Evolutionary conservation across 495 filamentous ascomycete species (phyloP), one percentile per base, ranked within the genome.

Genomic region (Daldinia vernicosa): DNA sequence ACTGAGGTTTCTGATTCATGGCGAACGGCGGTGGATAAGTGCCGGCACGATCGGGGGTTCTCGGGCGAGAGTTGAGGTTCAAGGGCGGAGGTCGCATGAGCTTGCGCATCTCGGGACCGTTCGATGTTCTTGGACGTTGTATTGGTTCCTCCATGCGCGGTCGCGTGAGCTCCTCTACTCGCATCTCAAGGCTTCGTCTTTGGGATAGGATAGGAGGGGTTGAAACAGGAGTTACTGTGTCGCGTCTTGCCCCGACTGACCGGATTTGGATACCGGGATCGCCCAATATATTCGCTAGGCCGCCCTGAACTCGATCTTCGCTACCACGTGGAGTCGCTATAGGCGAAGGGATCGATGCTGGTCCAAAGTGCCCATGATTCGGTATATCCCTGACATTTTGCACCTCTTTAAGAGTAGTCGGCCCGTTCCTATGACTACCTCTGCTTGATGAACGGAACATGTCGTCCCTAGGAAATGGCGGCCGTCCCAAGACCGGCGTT

Each of bases 131-230:
- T 22, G 70, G 57, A 19, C 65, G 60, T 27, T 67, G 53, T 19
- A 19, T 19, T 4, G 40, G 27, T 14, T 63, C 59, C 12, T 64
- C 70, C 32, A 43, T 15, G 15, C 26, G 35, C n/a, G 52, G 26
- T 58, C 75, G 75, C 54, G 78, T 81, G 2, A 80, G 58, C 54
- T 81, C 78, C 58, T 85, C 83, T n/a, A 83, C 80, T 60, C 75
- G 79, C 79, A 82, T 83, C 12, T 80, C 79, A 55, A 84, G 54
- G 52, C 83, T 85, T 11, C 77, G 76, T 22, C 79, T 73, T 14
- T 76, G 17, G 17, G 43, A 47, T 1, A 47, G 43, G 70, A 8
- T 77, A 72, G 43, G 43, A 72, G 43, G 43, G 7, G 8, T 24
- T 0, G 74, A 63, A 55, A 66, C 72, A 4, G 80, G 67, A 4